Conservation (phyloP, 176 grass and related monocot genomes). For the Musa acuminata region DNA sequence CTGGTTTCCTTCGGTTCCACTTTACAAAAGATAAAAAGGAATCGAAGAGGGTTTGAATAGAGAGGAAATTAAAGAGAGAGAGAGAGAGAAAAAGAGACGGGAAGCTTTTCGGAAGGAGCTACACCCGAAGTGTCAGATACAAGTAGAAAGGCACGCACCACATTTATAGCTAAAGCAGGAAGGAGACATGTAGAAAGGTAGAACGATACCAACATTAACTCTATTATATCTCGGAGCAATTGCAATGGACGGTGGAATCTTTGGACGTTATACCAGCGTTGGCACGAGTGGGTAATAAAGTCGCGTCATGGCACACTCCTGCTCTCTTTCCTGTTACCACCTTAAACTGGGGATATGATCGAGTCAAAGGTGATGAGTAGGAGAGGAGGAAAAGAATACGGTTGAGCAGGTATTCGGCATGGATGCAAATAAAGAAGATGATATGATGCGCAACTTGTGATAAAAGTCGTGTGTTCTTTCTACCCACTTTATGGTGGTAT, state of each 20-base stretch:
- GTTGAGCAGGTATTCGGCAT: no score
- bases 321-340: neutral
- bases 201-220: neutral
- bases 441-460: no score
- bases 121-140: neutral
- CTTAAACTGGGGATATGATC: neutral
- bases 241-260: neutral
- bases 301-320: neutral
- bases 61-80: neutral
- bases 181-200: neutral
- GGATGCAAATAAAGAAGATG: no score
- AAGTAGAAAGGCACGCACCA: slow-evolving; percentile 23
- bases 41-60: neutral
- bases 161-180: slow-evolving; percentile 38
- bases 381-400: no score
- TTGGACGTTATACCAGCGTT: neutral
- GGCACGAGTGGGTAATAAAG: slow-evolving; percentile 6
- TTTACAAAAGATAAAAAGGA: neutral
- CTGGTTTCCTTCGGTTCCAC: neutral
- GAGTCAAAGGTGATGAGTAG: neutral
- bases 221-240: neutral
- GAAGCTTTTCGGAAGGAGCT: neutral
- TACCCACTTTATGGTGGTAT: neutral
- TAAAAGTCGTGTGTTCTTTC: no score
- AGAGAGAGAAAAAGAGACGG: neutral